These are phyloP conservation scores for Gnomoniopsis sp. DNA, from an alignment of 2,329 filamentous ascomycete genomes.

Conservation along the genomic window DNA sequence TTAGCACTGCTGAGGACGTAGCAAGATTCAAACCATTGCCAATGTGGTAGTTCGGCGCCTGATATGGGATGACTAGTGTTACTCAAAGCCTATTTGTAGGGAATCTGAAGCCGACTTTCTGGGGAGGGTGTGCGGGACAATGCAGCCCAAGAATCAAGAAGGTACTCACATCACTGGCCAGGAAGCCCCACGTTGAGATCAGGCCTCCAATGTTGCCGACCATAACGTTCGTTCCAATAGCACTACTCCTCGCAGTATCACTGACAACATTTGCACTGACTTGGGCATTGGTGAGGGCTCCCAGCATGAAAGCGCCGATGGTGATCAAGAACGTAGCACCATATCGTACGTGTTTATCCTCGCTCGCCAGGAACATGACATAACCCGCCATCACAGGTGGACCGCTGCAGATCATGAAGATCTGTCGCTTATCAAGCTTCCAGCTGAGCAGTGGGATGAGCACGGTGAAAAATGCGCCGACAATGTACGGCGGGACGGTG, in stretches of 20 bases:
- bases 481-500: slow-evolving; percentile 67
- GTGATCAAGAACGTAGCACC: slow-evolving; percentile 69
- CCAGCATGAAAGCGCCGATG: slow-evolving; percentile 59
- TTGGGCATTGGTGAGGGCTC: slow-evolving; percentile 64
- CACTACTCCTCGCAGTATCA: slow-evolving; percentile 64
- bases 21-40: slow-evolving; percentile 69
- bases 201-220: slow-evolving; percentile 70
- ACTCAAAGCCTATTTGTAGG: too few relatives aligned
- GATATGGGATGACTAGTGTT: too few relatives aligned
- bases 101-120: too few relatives aligned
- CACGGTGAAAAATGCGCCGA: slow-evolving; percentile 65
- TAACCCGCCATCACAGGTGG: slow-evolving; percentile 68
- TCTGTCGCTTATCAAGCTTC: slow-evolving; percentile 55
- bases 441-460: slow-evolving; percentile 60
- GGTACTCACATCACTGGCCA: slow-evolving; percentile 47
- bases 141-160: too few relatives aligned
- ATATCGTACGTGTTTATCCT: slow-evolving; percentile 54
- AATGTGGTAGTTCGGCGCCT: slow-evolving; percentile 61
- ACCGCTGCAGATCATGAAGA: slow-evolving; percentile 58
- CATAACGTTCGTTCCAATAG: slow-evolving; percentile 68
- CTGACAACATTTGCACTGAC: slow-evolving; percentile 68
- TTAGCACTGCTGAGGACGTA: slow-evolving; percentile 48
- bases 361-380: slow-evolving; percentile 64
- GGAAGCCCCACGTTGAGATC: slow-evolving; percentile 62
- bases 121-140: too few relatives aligned